Conservation (phyloP, 2,329 filamentous ascomycete species). For the Camillea tinctor region DNA sequence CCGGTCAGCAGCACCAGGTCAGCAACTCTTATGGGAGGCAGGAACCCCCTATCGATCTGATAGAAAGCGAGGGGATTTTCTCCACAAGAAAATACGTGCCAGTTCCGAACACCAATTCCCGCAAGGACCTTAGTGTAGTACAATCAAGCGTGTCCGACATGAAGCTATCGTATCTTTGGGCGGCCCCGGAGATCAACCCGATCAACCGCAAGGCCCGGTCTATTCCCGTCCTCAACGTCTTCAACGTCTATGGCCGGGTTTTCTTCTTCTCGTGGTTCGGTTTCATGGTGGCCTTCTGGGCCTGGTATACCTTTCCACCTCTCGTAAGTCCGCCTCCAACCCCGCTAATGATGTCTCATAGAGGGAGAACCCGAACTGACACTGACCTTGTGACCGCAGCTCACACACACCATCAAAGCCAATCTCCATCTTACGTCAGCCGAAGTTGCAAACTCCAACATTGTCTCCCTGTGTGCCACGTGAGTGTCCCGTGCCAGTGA, state of each 20-base stretch:
- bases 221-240: conserved; percentile 73
- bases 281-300: conserved; percentile 73
- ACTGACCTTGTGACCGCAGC: conserved; percentile 33
- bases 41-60: not conserved
- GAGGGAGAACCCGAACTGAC: conserved; percentile 16
- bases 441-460: conserved; percentile 86
- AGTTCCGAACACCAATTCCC: too few species aligned
- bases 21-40: not conserved
- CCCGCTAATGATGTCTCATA: not conserved
- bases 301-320: conserved; percentile 90
- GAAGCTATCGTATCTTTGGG: conserved; percentile 43
- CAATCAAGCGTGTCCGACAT: conserved; percentile 18
- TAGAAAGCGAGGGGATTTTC: not conserved
- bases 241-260: conserved; percentile 79
- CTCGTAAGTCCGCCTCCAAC: conserved; percentile 51
- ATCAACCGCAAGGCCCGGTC: conserved; percentile 80
- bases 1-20: conserved; percentile 2
- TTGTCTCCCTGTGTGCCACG: conserved; percentile 74
- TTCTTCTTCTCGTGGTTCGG: conserved; percentile 72
- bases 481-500: conserved; percentile 33
- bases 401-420: conserved; percentile 74
- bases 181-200: conserved; percentile 73
- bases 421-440: conserved; percentile 70
- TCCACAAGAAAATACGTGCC: too few species aligned
- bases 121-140: too few species aligned